Evolutionary conservation across 306 rosid species (phyloP).

Genomic region (Sechiopsis laciniata): DNA sequence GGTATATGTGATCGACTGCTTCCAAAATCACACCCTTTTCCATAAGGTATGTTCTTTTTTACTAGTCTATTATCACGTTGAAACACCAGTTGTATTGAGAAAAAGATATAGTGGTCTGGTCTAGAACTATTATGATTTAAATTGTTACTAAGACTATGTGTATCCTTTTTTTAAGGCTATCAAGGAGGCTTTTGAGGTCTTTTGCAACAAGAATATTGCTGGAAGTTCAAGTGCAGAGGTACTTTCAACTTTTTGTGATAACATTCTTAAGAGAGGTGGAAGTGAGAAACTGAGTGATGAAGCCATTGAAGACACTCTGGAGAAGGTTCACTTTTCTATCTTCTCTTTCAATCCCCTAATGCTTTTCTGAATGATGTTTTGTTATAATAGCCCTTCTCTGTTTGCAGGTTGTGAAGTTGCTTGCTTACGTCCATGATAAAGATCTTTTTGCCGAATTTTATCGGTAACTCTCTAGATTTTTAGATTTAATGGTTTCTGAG

Average conservation of each 20-base stretch:
- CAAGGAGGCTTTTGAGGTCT: constrained; percentile 51
- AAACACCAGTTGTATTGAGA: not conserved
- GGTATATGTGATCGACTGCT: constrained; percentile 65
- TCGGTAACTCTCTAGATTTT: constrained; percentile 25
- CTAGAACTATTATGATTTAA: not conserved
- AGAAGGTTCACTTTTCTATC: constrained; percentile 47
- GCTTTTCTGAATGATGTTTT: not conserved
- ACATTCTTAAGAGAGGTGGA: constrained; percentile 50
- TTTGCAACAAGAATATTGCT: constrained; percentile 49
- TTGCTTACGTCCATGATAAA: constrained; percentile 49
- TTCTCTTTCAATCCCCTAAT: constrained; percentile 3
- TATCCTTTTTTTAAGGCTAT: constrained; percentile 32
- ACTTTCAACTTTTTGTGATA: constrained; percentile 47
- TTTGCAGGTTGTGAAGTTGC: constrained; percentile 42
- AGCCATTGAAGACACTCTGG: constrained; percentile 68
- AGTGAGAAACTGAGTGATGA: constrained; percentile 52
- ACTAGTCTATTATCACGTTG: not conserved
- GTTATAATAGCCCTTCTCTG: constrained; percentile 7
- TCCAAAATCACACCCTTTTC: constrained; percentile 69
- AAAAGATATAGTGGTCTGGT: not conserved
- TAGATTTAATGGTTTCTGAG: not conserved
- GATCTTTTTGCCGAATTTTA: constrained; percentile 50
- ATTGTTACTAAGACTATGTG: constrained; percentile 10
- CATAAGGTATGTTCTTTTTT: constrained; percentile 40
- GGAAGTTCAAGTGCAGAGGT: constrained; percentile 51